Conservation (phyloP, 129 eudicot species). For the Chrysanthemum seticuspe region DNA sequence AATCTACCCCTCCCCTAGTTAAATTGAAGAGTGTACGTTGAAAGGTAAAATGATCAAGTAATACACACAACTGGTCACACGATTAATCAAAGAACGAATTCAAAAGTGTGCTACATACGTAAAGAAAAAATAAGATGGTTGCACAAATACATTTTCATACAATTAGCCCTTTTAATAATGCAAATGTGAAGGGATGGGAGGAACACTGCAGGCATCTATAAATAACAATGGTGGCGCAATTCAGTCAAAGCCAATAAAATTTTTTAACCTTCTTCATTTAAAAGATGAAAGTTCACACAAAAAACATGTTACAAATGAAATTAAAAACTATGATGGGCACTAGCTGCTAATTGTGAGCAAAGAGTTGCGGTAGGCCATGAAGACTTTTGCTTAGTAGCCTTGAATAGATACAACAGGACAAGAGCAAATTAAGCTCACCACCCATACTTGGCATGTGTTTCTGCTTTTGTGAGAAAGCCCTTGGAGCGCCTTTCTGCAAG, state of each 20-base stretch:
- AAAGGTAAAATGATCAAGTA: too few relatives aligned
- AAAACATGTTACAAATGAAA: conserved; percentile 3
- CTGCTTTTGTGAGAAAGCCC: conserved; percentile 94
- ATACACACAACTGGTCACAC: too few relatives aligned
- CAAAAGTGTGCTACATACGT: too few relatives aligned
- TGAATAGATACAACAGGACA: not conserved
- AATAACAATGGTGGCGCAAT: too few relatives aligned
- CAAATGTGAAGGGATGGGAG: too few relatives aligned
- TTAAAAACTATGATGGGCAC: not conserved
- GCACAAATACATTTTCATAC: too few relatives aligned
- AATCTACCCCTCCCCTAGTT: too few relatives aligned
- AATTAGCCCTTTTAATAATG: too few relatives aligned
- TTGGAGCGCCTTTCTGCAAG: conserved; percentile 77
- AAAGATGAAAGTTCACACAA: conserved; percentile 5
- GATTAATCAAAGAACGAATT: too few relatives aligned
- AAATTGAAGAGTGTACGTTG: too few relatives aligned
- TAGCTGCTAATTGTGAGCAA: not conserved
- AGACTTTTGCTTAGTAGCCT: not conserved
- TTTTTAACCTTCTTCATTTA: not conserved
- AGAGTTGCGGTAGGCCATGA: conserved; percentile 5
- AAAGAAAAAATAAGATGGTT: too few relatives aligned
- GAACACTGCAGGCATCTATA: too few relatives aligned
- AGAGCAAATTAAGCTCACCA: conserved; percentile 48
- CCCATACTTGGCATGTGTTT: conserved; percentile 94
- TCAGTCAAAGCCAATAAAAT: not conserved